These are phyloP conservation scores for Zygosaccharomyces siamensis DNA, from an alignment of 805 yeast genomes.

Conservation along the genomic window DNA sequence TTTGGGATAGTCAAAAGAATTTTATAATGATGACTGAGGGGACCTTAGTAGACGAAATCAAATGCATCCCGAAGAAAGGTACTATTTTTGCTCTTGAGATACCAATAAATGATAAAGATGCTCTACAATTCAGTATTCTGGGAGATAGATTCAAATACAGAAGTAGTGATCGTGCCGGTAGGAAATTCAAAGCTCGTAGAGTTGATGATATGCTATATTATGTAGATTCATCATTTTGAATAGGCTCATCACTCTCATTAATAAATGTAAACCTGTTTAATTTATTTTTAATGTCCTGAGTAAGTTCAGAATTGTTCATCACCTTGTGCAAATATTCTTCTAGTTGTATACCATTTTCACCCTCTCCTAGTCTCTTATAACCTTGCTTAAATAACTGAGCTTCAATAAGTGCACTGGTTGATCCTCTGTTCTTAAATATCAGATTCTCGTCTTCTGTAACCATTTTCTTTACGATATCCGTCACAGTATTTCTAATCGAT, in stretches of 20 bases:
- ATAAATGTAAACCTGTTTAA: slow-evolving; percentile 6
- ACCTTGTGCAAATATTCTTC: slow-evolving; percentile 18
- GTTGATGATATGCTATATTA: slow-evolving; percentile 52
- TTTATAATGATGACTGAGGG: slow-evolving; percentile 49
- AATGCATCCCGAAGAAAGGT: slow-evolving; percentile 62
- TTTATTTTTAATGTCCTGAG: slow-evolving; percentile 17
- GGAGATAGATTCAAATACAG: slow-evolving; percentile 78
- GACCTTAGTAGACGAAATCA: slow-evolving; percentile 55
- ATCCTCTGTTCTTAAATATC: slow-evolving; percentile 33
- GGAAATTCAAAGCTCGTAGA: slow-evolving; percentile 77
- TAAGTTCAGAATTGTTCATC: slow-evolving; percentile 21
- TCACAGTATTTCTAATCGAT: slow-evolving; percentile 21
- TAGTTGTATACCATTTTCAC: slow-evolving; percentile 19
- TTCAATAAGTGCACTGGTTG: slow-evolving; percentile 34
- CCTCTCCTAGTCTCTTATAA: slow-evolving; percentile 20
- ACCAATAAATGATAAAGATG: slow-evolving; percentile 38
- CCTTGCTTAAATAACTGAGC: slow-evolving; percentile 29
- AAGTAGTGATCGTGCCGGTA: slow-evolving; percentile 73
- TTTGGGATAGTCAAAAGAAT: slow-evolving; percentile 77
- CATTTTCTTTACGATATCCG: slow-evolving; percentile 24
- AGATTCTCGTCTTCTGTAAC: slow-evolving; percentile 30
- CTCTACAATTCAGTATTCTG: slow-evolving; percentile 56
- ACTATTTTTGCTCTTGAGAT: slow-evolving; percentile 54
- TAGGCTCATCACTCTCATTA: not conserved
- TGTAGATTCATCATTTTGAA: slow-evolving; percentile 10